These are phyloP conservation scores for Monilinia aucupariae DNA, from an alignment of 2,329 filamentous ascomycete species.

Conservation along the genomic window DNA sequence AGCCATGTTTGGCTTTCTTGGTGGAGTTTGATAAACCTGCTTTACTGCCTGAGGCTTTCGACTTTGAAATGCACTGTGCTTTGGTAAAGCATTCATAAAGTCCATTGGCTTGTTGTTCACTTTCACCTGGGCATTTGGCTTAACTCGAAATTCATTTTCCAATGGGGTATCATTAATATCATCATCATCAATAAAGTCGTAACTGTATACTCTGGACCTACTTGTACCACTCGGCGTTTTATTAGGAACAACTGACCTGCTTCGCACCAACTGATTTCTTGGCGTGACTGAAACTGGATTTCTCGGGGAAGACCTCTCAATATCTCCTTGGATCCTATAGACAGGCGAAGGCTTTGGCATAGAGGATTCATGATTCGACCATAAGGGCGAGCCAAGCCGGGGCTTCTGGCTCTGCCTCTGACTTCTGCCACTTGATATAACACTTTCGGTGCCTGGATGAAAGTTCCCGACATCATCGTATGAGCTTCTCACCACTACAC, in stretches of 20 bases:
- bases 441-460: not conserved
- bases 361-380: not conserved
- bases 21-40: not conserved
- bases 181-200: not conserved
- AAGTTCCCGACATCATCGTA: not conserved
- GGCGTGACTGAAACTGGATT: not conserved
- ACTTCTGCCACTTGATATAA: not conserved
- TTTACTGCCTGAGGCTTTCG: not conserved
- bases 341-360: not conserved
- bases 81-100: not conserved
- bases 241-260: not conserved
- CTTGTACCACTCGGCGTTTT: not conserved
- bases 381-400: not conserved
- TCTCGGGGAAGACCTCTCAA: not conserved
- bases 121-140: not conserved
- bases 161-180: slow-evolving; percentile 1
- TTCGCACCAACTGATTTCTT: not conserved
- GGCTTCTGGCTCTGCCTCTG: not conserved
- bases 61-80: not conserved
- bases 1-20: not conserved
- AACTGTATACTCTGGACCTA: not conserved
- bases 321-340: not conserved
- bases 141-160: not conserved
- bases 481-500: not conserved
- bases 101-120: not conserved